A percentile compares a stretch with the other conserved stretches of the same genome.
phyloP scores from a whole-genome alignment of 164 flowering plant species.

The Dillenia suffruticosa region DNA sequence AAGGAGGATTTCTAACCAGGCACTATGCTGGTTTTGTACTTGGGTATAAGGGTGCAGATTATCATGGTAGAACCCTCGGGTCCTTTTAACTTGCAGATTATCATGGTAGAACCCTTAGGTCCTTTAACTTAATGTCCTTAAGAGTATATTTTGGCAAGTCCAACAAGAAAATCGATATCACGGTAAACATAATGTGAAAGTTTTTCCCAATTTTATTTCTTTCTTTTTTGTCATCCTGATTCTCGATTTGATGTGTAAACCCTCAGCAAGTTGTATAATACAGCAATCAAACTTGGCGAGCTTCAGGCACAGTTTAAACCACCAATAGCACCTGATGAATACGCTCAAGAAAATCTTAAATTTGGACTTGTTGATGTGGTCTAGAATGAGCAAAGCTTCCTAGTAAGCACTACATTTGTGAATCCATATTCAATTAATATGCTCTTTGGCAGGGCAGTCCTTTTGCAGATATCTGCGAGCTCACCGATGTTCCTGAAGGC shows the following conservation, averaged over 20 bases:
- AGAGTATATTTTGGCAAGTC: no score
- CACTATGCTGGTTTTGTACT: no score
- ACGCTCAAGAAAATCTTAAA: constrained; percentile 87
- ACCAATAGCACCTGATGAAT: constrained; percentile 69
- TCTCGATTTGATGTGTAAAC: background rate
- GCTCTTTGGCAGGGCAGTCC: constrained; percentile 74
- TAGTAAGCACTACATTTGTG: background rate
- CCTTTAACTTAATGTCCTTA: no score
- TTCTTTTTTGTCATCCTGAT: background rate
- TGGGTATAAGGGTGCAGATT: no score
- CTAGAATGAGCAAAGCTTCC: constrained; percentile 99
- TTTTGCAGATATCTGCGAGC: constrained; percentile 94
- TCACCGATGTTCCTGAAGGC: constrained; percentile 98
- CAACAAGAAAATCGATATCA: no score
- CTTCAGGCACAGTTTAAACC: constrained; percentile 64
- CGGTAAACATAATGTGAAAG: no score
- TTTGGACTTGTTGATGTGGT: constrained; percentile 98
- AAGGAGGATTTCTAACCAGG: no score
- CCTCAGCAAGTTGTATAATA: constrained; percentile 56
- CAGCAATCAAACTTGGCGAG: constrained; percentile 87
- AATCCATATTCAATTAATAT: background rate
- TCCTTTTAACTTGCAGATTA: no score
- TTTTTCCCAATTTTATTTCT: background rate
- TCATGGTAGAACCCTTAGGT: no score
- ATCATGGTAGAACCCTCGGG: no score